Base-by-base conservation (phyloP, 2,329 filamentous ascomycete species). In the Fonsecaea pedrosoi region DNA sequence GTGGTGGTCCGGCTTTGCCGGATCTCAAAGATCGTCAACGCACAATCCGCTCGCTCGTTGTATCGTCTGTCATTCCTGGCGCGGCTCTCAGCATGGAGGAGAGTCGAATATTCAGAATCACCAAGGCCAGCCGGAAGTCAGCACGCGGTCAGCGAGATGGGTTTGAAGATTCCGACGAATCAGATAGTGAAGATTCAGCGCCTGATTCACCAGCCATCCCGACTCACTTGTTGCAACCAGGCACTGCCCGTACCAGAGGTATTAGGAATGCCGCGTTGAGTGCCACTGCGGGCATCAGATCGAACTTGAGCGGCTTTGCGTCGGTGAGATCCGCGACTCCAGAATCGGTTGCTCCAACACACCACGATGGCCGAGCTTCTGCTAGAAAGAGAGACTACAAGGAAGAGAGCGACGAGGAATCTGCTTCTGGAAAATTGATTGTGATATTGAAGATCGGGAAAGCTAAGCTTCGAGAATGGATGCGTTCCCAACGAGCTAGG, bases 1-100 rank as follows among this genome's bases (percentile, higher is more conserved):
- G 95, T 74, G 95, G 95, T 70, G 95, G 95, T 0, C 95, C 95
- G 5, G 91, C 92, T 67, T 82, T 99, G 48, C 95, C 95, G n/a
- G 95, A 99, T 80, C 87, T 99, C 66, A 97, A 96, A 77, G 95
- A 99, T 74, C 87, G 94, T 62, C 94, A 95, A 79, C 88, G 94
- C 60, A 98, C 95, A 0, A 94, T 98, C 64, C 89, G 95, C 55
- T 97, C 94, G 0, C 85, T 97, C 72, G 87, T 98, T 60, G 92
- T 99, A 1, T 97, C 94, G 9, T 94, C 92, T 2, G 93, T 96
- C 21, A 86, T 99, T 66, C 95, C 95, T 15, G 95, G 94, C 30
- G 92, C 92, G 4, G 94, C 91, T 4, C 82, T 88, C 63, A 86
- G 86, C 2, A 82, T 96, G 54, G 94, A 97, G 69, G 92, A 95